phyloP scores from a whole-genome alignment of 2,329 filamentous ascomycete genomes.

The Corynespora cassiicola region DNA sequence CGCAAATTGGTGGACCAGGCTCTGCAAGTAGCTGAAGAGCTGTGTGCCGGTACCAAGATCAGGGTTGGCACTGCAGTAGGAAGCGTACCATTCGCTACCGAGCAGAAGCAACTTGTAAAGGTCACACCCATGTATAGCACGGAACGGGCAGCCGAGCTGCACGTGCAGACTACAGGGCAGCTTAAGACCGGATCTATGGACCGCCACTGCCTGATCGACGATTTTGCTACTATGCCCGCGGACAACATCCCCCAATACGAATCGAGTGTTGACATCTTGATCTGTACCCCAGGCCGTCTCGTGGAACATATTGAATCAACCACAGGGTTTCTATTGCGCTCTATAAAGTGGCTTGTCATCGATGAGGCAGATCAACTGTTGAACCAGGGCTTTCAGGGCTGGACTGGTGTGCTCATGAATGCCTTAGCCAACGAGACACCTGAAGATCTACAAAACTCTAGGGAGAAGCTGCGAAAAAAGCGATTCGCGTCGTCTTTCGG shows the following conservation, averaged over 20 bases:
- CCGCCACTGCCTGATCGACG: conserved; percentile 44
- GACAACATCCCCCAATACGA: conserved; percentile 70
- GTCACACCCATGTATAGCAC: conserved; percentile 69
- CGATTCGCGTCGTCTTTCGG: conserved; percentile 44
- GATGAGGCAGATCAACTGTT: conserved; percentile 94
- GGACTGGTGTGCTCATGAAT: conserved; percentile 75
- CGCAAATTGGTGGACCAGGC: conserved; percentile 90
- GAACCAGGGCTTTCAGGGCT: conserved; percentile 91
- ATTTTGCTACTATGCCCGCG: conserved; percentile 54
- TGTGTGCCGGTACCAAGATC: conserved; percentile 76
- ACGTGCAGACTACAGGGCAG: conserved; percentile 47
- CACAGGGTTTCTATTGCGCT: conserved; percentile 77
- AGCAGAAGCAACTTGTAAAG: conserved; percentile 68
- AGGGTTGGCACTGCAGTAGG: conserved; percentile 85
- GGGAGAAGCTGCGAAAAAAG: conserved; percentile 59
- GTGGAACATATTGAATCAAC: conserved; percentile 91
- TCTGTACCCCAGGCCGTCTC: conserved; percentile 89
- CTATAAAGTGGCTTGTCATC: conserved; percentile 86
- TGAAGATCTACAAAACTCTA: conserved; percentile 55
- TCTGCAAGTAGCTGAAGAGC: conserved; percentile 73
- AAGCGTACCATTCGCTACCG: conserved; percentile 73
- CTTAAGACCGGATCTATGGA: conserved; percentile 41
- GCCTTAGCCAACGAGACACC: conserved; percentile 60
- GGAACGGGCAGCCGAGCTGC: conserved; percentile 58
- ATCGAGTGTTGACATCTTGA: conserved; percentile 83